A percentile compares a stretch with the other conserved stretches of the same genome.
These are phyloP conservation scores for Cordyceps tenuipes DNA, from an alignment of 2,329 filamentous ascomycete species.

Conservation along the genomic window DNA sequence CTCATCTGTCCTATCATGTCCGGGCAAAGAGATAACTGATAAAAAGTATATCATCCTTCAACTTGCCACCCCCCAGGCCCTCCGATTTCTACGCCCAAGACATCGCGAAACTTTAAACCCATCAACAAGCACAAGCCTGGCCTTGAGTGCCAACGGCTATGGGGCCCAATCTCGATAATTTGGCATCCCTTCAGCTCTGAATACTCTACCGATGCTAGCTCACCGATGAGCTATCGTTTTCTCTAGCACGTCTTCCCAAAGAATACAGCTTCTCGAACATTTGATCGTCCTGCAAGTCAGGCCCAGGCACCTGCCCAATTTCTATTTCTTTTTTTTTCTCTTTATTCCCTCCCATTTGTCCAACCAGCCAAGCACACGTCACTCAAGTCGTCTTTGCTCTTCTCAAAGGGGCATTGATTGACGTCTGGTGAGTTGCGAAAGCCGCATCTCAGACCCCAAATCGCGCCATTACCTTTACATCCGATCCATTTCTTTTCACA, in stretches of 20 bases:
- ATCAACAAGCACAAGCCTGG: neutral
- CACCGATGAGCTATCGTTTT: neutral
- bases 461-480: too few species aligned
- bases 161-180: constrained; percentile 6
- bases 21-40: neutral
- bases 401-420: neutral
- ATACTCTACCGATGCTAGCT: neutral
- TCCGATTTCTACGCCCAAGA: neutral
- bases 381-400: neutral
- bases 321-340: neutral
- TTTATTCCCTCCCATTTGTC: neutral
- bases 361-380: neutral
- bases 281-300: neutral
- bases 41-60: neutral
- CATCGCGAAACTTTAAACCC: constrained; percentile 6
- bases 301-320: neutral
- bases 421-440: neutral
- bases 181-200: neutral
- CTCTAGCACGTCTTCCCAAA: neutral
- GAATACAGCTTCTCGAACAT: neutral
- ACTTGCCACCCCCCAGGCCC: neutral
- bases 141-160: neutral
- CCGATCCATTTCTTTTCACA: neutral
- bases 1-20: neutral
- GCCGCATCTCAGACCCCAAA: neutral